Evolutionary conservation across 495 filamentous ascomycete species (phyloP).

Genomic region (Penicillium paxilli): DNA sequence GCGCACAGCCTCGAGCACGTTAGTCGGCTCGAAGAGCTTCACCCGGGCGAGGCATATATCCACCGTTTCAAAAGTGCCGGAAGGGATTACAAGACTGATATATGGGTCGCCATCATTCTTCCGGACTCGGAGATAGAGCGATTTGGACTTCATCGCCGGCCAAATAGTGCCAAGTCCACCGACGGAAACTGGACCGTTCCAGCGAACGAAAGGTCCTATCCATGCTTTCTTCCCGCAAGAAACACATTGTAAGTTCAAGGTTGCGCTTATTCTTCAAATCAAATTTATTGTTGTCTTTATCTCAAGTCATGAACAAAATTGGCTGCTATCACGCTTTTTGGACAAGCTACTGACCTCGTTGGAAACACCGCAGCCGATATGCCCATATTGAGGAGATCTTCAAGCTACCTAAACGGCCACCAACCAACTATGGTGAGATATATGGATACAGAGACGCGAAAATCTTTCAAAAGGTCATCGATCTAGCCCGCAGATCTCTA

Average conservation of each 20-base stretch:
- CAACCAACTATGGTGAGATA: background rate
- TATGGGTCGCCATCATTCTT: slow-evolving; percentile 16
- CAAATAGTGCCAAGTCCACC: slow-evolving; percentile 1
- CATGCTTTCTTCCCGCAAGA: slow-evolving; percentile 16
- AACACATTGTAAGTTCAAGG: slow-evolving; percentile 26
- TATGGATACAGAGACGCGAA: background rate
- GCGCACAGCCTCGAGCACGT: background rate
- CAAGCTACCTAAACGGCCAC: background rate
- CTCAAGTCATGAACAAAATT: no score
- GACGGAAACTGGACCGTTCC: slow-evolving; percentile 8
- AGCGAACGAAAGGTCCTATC: slow-evolving; percentile 8
- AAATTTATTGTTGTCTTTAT: no score
- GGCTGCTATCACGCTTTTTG: no score
- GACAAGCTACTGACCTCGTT: no score
- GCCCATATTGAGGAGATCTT: slow-evolving; percentile 5
- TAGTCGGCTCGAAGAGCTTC: background rate
- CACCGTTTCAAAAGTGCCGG: slow-evolving; percentile 18
- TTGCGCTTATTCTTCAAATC: no score
- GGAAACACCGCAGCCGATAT: slow-evolving; percentile 12
- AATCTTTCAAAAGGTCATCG: slow-evolving; percentile 6
- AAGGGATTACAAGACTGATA: slow-evolving; percentile 9
- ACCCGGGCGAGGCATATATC: slow-evolving; percentile 9
- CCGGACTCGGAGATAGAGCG: background rate
- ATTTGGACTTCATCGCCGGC: slow-evolving; percentile 5
- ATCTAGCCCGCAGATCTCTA: slow-evolving; percentile 2